Percentiles rank a stretch among this genome's conserved stretches.
These are phyloP conservation scores for Solanum ossicruentum DNA, from an alignment of 257 asterid species.

Conservation along the genomic window DNA sequence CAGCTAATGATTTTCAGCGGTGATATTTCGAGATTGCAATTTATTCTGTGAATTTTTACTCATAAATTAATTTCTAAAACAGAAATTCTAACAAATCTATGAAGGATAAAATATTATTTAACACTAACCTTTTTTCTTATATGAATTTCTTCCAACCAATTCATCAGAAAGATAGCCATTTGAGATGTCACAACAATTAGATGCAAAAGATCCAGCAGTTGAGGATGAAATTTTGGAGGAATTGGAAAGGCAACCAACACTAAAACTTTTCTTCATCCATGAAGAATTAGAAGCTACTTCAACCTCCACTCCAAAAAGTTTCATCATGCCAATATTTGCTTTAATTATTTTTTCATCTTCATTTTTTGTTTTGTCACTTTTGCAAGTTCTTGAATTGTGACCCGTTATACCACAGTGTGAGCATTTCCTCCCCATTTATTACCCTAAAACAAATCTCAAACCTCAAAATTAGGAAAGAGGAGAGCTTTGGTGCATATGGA, in stretches of 20 bases:
- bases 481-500: background rate
- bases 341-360: background rate
- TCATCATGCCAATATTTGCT: slow-evolving; percentile 13
- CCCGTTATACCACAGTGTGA: slow-evolving; percentile 35
- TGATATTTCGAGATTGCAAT: background rate
- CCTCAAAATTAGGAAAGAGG: background rate
- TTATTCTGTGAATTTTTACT: background rate
- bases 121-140: slow-evolving; percentile 11
- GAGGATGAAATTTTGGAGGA: background rate
- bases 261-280: slow-evolving; percentile 15
- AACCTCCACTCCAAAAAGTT: slow-evolving; percentile 27
- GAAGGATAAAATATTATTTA: background rate
- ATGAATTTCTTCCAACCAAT: slow-evolving; percentile 1
- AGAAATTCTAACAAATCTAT: background rate
- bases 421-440: slow-evolving; percentile 31
- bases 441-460: background rate
- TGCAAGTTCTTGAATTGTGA: slow-evolving; percentile 47
- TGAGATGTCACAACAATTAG: background rate
- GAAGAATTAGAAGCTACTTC: background rate
- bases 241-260: background rate
- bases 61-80: background rate
- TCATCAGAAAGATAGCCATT: slow-evolving; percentile 16
- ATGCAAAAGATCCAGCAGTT: background rate
- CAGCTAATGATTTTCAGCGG: background rate
- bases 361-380: background rate